Base-by-base conservation (phyloP, 1,284 basidiomycete genomes). In the Mycosarcoma mackinlayi region DNA sequence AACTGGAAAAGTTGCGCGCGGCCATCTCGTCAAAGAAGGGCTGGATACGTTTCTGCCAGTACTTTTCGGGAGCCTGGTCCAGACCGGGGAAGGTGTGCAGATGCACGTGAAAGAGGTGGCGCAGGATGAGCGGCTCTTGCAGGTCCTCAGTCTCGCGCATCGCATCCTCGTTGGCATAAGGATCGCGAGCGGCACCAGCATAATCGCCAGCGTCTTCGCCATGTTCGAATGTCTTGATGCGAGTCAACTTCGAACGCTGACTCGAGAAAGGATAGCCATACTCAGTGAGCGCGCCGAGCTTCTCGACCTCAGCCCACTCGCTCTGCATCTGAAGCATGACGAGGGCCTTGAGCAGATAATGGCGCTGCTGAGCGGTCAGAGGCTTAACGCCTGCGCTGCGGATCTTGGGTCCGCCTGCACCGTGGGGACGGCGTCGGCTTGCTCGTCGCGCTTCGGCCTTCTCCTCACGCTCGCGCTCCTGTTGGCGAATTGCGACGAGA, bases 71-170 rank as follows among this genome's bases (percentile, higher is more conserved):
- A 3, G 80, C 80, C 16, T 59, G 37, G 47, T 76, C 66, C 8
- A 81, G 62, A n/a, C 76, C 73, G 1, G 80, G 80, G 47, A 81
- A 76, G 18, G 46, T 52, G 25, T 66, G 74, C 16, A 80, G 50
- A 27, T 82, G 77, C 11, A 76, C 66, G 25, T 82, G 80, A 69
- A 78, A 82, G 68, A 82, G 62, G 28, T 82, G 80, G 14, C 80
- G 75, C n/a, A 77, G 54, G 24, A 82, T 53, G 21, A 80, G 52
- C 14, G 78, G 79, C 38, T 81, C 77, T 27, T 73, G 65, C 19
- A 79, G 50, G 13, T 77, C 53, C 30, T 77, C 75, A 3, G 52
- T 42, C 49, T 67, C 69, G 7, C 74, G 65, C 70, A 70, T 68
- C 3, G 42, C 53, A 38, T 73, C 74, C n/a, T 77, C 75, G 42